Conservation (phyloP, 306 rosid genomes). For the Casuarina equisetifolia region DNA sequence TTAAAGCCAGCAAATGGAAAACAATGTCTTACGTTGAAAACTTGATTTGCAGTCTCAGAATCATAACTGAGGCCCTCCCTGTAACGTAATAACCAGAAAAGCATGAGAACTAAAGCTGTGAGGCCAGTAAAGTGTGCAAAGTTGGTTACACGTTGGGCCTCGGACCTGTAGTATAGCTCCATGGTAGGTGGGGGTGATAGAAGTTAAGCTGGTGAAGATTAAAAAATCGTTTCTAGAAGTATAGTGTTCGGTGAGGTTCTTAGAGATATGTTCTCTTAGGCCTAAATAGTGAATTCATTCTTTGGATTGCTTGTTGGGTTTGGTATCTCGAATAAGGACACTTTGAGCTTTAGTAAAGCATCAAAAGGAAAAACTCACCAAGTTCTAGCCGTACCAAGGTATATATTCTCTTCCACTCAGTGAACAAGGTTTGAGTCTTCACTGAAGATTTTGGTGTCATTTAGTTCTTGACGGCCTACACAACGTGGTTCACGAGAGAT, state of each 20-base stretch:
- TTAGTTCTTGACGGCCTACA: too few relatives aligned
- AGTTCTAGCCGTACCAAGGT: slow-evolving; percentile 15
- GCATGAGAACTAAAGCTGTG: slow-evolving; percentile 58
- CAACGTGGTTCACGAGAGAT: too few relatives aligned
- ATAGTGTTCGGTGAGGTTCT: slow-evolving; percentile 20
- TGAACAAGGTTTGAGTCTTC: neutral
- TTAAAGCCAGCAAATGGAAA: neutral
- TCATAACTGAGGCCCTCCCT: slow-evolving; percentile 66
- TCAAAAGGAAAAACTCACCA: slow-evolving; percentile 14
- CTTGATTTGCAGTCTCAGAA: slow-evolving; percentile 41
- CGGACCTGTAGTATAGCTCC: neutral
- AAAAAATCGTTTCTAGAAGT: neutral
- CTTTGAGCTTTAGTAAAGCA: slow-evolving; percentile 56
- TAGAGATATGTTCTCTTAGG: slow-evolving; percentile 19
- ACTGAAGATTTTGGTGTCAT: neutral
- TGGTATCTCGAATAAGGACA: slow-evolving; percentile 46
- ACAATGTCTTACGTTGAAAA: slow-evolving; percentile 56
- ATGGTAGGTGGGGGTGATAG: neutral
- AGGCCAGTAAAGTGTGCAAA: slow-evolving; percentile 76
- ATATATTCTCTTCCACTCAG: slow-evolving; percentile 10
- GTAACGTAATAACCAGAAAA: slow-evolving; percentile 73
- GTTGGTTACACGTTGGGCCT: slow-evolving; percentile 21
- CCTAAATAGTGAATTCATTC: neutral
- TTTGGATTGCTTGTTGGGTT: slow-evolving; percentile 70
- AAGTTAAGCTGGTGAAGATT: too few relatives aligned